Conservation (phyloP, 768 basidiomycete genomes). For the Lactarius indigo region DNA sequence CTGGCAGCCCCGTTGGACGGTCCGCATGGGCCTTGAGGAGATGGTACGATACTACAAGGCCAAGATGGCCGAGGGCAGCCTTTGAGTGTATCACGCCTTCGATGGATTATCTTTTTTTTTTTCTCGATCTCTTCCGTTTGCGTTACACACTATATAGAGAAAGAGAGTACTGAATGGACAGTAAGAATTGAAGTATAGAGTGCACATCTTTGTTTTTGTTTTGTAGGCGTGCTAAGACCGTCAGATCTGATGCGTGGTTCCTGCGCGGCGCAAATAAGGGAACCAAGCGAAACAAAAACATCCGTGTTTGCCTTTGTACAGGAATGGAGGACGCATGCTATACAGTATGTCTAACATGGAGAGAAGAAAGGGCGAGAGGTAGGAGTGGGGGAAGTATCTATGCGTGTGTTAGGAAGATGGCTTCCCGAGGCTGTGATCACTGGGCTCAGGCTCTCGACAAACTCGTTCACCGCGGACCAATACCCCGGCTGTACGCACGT, state of each 20-base stretch:
- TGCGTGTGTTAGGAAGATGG: not conserved
- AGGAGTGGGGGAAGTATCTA: not conserved
- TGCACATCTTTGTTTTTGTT: not conserved
- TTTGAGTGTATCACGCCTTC: conserved; percentile 35
- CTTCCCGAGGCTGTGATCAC: not conserved
- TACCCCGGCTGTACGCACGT: conserved; percentile 34
- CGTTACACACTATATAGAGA: not conserved
- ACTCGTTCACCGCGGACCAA: conserved; percentile 31
- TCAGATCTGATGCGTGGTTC: not conserved
- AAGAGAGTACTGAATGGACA: not conserved
- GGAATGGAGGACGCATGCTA: not conserved
- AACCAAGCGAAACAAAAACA: not conserved
- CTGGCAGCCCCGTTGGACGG: conserved; percentile 94
- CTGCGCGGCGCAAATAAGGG: not conserved
- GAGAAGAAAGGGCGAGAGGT: no score
- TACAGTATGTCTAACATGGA: not conserved
- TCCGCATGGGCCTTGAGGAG: conserved; percentile 90
- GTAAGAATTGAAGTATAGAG: not conserved
- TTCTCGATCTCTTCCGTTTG: not conserved
- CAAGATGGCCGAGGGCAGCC: conserved; percentile 80
- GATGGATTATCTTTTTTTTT: not conserved
- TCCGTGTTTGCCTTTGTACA: conserved; percentile 1
- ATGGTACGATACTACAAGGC: conserved; percentile 93
- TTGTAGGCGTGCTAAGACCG: not conserved
- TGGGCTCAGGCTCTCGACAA: conserved; percentile 22